Conservation (phyloP, 1,139 yeast genomes). For the Protomyces lactucae-debilis region DNA sequence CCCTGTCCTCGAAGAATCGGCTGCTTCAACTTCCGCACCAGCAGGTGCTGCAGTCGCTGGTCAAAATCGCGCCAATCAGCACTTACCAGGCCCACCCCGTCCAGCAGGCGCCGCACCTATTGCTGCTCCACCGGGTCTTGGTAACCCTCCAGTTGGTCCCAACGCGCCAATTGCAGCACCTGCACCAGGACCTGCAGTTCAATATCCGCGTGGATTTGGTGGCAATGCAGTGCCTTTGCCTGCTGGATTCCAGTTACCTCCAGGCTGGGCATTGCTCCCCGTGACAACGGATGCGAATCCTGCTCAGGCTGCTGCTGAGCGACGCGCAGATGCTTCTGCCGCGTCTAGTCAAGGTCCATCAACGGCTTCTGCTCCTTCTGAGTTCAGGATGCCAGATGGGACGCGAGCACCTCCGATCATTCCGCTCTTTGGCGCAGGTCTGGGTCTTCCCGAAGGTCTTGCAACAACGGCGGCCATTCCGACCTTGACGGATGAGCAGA, state of each 20-base stretch:
- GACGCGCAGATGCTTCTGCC: not conserved
- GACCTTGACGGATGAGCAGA: conserved; percentile 17
- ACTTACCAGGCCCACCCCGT: not conserved
- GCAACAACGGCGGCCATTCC: not conserved
- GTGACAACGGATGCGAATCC: not conserved
- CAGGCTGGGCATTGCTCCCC: conserved; percentile 33
- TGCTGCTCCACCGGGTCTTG: not conserved
- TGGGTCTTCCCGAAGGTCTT: not conserved
- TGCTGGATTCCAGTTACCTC: conserved; percentile 31
- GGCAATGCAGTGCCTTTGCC: conserved; percentile 28
- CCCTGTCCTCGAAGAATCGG: conserved; percentile 47
- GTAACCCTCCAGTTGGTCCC: not conserved
- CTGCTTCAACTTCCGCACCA: not conserved
- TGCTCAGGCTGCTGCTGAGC: not conserved
- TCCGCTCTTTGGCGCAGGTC: conserved; percentile 3
- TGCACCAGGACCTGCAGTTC: conserved; percentile 1
- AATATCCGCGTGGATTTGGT: conserved; percentile 3
- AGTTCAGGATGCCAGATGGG: conserved; percentile 1
- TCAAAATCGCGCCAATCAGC: not conserved
- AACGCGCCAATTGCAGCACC: not conserved
- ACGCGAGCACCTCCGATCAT: conserved; percentile 8
- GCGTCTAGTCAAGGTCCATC: not conserved
- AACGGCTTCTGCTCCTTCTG: not conserved
- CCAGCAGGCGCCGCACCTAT: not conserved
- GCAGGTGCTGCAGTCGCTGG: not conserved